Conservation (phyloP, 768 basidiomycete genomes). For the Hemileccinum impolitum region DNA sequence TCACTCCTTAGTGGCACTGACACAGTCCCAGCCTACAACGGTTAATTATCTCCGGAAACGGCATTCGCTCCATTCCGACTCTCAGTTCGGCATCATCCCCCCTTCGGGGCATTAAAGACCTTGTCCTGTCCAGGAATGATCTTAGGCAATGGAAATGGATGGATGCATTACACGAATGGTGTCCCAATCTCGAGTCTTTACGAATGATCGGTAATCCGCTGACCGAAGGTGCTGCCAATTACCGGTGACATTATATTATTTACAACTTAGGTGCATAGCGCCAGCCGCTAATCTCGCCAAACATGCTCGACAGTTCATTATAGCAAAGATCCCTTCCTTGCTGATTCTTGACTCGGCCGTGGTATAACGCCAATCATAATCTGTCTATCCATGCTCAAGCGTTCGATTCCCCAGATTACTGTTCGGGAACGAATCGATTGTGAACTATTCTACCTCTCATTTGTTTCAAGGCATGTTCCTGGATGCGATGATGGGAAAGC, state of each 20-base stretch:
- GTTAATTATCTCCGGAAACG: constrained; percentile 65
- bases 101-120: constrained; percentile 44
- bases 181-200: constrained; percentile 61
- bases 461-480: constrained; percentile 48
- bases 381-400: constrained; percentile 9
- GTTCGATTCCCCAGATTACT: constrained; percentile 49
- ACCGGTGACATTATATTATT: not conserved
- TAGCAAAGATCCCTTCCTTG: constrained; percentile 69
- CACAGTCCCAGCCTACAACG: constrained; percentile 47
- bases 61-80: constrained; percentile 46
- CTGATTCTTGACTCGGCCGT: constrained; percentile 57
- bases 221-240: constrained; percentile 43
- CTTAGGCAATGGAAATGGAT: constrained; percentile 59
- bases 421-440: constrained; percentile 70
- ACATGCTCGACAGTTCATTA: constrained; percentile 54
- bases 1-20: constrained; percentile 4
- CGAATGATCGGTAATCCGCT: constrained; percentile 64
- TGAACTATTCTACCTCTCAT: constrained; percentile 79
- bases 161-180: constrained; percentile 66
- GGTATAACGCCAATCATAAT: constrained; percentile 39
- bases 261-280: not conserved
- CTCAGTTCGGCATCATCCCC: constrained; percentile 14
- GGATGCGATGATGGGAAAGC: constrained; percentile 39
- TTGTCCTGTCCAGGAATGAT: constrained; percentile 62
- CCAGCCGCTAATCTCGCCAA: constrained; percentile 37